phyloP scores from a whole-genome alignment of 1,139 yeast species.

The Pichia inconspicua region DNA sequence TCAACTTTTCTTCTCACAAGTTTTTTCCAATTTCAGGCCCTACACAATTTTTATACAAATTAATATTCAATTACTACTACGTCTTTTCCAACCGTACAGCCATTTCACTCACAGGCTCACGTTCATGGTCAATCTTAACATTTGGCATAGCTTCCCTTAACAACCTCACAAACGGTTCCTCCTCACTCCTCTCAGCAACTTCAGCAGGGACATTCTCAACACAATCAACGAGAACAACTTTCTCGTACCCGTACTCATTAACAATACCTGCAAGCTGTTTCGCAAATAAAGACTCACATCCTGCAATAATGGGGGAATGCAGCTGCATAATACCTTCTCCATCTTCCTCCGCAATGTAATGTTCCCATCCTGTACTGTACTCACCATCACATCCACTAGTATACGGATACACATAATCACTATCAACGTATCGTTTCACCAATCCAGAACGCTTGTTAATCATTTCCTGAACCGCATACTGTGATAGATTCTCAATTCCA shows the following conservation, averaged over 20 bases:
- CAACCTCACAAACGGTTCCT: background rate
- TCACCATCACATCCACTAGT: constrained; percentile 47
- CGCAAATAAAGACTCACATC: constrained; percentile 46
- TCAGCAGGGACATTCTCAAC: background rate
- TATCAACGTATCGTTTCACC: constrained; percentile 1
- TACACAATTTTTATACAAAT: background rate
- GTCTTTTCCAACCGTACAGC: background rate
- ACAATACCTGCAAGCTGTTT: constrained; percentile 36
- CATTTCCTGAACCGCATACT: constrained; percentile 47
- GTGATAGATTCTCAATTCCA: constrained; percentile 87
- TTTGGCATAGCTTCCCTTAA: background rate
- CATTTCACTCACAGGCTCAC: background rate
- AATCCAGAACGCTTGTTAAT: background rate
- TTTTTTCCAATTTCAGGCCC: background rate
- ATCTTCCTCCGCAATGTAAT: constrained; percentile 2
- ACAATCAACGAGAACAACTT: constrained; percentile 31
- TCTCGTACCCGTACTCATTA: constrained; percentile 28
- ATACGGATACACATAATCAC: constrained; percentile 63
- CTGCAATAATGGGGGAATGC: constrained; percentile 76
- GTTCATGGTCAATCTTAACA: background rate
- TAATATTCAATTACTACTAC: too few relatives aligned
- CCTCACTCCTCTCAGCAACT: background rate
- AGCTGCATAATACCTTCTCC: constrained; percentile 49
- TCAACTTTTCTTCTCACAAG: too few relatives aligned
- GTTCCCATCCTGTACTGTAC: constrained; percentile 8